Conservation (phyloP, 495 filamentous ascomycete genomes). For the Aspergillus saccharolyticus region DNA sequence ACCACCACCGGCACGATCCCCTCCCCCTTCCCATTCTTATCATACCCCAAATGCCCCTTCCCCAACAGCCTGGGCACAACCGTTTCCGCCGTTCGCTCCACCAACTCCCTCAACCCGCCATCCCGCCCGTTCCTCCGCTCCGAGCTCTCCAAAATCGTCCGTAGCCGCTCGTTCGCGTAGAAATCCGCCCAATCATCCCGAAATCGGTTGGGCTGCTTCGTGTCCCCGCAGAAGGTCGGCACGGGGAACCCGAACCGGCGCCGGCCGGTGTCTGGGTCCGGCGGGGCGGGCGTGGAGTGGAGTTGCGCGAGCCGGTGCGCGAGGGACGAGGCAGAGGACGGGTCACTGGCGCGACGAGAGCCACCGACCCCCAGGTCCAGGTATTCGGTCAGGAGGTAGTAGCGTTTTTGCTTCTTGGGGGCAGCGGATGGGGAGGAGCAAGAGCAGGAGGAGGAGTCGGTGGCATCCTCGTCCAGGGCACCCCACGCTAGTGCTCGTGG, state of each 20-base stretch:
- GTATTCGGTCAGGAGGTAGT: conserved; percentile 79
- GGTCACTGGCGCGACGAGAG: conserved; percentile 19
- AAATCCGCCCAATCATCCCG: conserved; percentile 73
- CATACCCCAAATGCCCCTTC: conserved; percentile 57
- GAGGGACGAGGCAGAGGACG: conserved; percentile 38
- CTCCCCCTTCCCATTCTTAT: conserved; percentile 37
- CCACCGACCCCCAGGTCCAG: conserved; percentile 52
- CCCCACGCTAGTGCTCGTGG: conserved; percentile 70
- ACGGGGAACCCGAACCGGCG: conserved; percentile 77
- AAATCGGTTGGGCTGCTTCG: conserved; percentile 70
- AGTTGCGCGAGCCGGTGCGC: conserved; percentile 73
- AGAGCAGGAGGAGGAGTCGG: conserved; percentile 32
- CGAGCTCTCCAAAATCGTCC: conserved; percentile 54
- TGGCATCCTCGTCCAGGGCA: conserved; percentile 41
- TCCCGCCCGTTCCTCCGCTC: conserved; percentile 61
- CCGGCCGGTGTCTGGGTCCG: conserved; percentile 44
- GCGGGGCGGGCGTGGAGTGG: conserved; percentile 70
- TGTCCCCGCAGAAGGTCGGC: conserved; percentile 80
- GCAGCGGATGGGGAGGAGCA: neutral
- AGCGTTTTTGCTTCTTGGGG: conserved; percentile 33
- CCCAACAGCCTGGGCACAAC: conserved; percentile 73
- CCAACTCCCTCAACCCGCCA: conserved; percentile 49
- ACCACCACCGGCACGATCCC: conserved; percentile 68
- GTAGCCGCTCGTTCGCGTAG: conserved; percentile 68
- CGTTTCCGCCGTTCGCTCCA: conserved; percentile 53